These are phyloP conservation scores for Adansonia rubrostipa DNA, from an alignment of 441 rosid species.

Conservation along the genomic window DNA sequence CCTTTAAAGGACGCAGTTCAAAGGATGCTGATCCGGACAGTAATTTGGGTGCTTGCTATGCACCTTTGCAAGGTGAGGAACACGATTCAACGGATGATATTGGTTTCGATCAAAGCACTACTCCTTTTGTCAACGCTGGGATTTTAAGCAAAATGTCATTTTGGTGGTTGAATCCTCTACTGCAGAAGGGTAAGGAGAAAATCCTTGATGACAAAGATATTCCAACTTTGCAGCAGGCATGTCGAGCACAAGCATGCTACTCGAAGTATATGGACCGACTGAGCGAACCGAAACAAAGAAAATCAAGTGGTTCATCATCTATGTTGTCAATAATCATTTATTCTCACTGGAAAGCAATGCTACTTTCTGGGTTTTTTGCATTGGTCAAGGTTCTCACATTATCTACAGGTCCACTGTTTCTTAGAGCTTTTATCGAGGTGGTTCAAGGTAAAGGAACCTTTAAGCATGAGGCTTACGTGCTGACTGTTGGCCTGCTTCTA, in stretches of 20 bases:
- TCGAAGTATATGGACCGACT: conserved; percentile 34
- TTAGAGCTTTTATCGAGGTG: conserved; percentile 47
- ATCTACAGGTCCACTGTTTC: conserved; percentile 53
- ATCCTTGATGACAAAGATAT: conserved; percentile 48
- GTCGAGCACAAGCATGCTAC: conserved; percentile 51
- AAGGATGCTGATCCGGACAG: not conserved
- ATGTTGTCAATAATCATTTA: conserved; percentile 37
- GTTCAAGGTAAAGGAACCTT: conserved; percentile 43
- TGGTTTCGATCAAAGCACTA: conserved; percentile 27
- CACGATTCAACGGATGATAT: conserved; percentile 14
- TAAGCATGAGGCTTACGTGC: conserved; percentile 43
- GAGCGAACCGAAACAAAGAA: conserved; percentile 31
- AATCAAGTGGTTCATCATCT: conserved; percentile 29
- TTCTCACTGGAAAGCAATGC: conserved; percentile 46
- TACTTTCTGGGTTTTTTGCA: conserved; percentile 53
- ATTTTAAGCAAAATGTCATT: conserved; percentile 46
- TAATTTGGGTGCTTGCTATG: conserved; percentile 32
- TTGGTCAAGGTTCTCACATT: conserved; percentile 46
- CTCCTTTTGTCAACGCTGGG: conserved; percentile 56
- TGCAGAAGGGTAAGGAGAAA: conserved; percentile 51
- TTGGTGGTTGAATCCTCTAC: conserved; percentile 65
- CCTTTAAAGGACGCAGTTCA: conserved; percentile 22
- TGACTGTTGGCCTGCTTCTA: conserved; percentile 38
- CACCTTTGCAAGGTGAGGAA: conserved; percentile 39
- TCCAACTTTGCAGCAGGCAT: conserved; percentile 40